A percentile compares a stretch with the other conserved stretches of the same genome.
These are phyloP conservation scores for Globisporangium sylvaticum DNA, from an alignment of 352 stramenopile species.

Conservation along the genomic window DNA sequence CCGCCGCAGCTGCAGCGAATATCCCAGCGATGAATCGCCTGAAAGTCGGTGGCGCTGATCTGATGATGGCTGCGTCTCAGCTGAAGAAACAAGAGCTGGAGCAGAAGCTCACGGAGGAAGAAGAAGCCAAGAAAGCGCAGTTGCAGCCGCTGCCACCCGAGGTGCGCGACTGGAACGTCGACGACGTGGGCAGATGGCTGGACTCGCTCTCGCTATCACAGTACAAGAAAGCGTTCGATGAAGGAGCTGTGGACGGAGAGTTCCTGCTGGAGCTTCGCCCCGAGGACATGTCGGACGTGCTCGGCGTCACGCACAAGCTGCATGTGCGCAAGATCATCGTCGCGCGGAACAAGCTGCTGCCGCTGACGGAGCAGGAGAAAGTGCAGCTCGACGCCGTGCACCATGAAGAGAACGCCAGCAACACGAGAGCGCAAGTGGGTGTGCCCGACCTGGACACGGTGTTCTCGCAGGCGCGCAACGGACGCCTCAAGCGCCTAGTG, in stretches of 20 bases:
- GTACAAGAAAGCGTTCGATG: conserved; percentile 89
- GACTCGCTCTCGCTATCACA: conserved; percentile 87
- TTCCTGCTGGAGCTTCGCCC: conserved; percentile 90
- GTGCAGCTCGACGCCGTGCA: conserved; percentile 60
- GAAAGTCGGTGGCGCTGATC: conserved; percentile 55
- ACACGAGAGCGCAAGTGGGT: conserved; percentile 22
- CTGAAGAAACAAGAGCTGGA: conserved; percentile 77
- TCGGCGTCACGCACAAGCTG: conserved; percentile 89
- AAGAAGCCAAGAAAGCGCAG: conserved; percentile 43
- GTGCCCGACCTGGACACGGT: conserved; percentile 66
- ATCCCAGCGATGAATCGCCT: conserved; percentile 77
- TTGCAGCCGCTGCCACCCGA: conserved; percentile 70
- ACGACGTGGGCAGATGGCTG: conserved; percentile 91
- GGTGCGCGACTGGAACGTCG: conserved; percentile 80
- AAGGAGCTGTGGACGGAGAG: conserved; percentile 89
- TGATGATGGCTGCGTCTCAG: conserved; percentile 57
- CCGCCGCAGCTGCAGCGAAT: conserved; percentile 83
- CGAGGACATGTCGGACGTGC: conserved; percentile 89
- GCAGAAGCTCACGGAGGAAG: conserved; percentile 48
- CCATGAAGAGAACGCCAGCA: conserved; percentile 41
- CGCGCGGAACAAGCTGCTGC: conserved; percentile 83
- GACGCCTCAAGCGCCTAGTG: conserved; percentile 84
- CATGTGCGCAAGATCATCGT: conserved; percentile 90
- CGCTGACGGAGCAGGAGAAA: conserved; percentile 73
- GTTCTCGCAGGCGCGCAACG: conserved; percentile 89